Evolutionary conservation across 2,329 filamentous ascomycete species (phyloP).

Genomic region (Fusarium chuoi): DNA sequence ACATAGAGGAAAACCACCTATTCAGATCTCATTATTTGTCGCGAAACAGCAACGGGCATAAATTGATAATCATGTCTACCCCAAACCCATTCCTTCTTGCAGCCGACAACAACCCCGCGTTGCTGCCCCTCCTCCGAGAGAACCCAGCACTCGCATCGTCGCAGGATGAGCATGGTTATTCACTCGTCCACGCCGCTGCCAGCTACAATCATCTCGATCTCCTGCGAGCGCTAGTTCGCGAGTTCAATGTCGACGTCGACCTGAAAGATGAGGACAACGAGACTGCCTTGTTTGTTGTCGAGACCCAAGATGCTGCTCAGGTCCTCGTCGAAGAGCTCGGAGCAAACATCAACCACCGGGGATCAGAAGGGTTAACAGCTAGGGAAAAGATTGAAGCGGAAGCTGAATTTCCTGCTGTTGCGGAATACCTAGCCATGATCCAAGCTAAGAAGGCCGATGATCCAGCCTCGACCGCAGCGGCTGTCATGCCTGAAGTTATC

Average conservation of each 20-base stretch:
- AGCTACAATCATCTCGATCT: conserved; percentile 91
- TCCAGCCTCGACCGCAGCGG: conserved; percentile 45
- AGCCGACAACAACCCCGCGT: conserved; percentile 79
- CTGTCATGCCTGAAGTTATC: conserved; percentile 53
- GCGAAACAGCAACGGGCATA: neutral
- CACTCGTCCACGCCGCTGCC: conserved; percentile 88
- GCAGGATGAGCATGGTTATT: conserved; percentile 94
- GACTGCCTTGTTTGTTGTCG: conserved; percentile 93
- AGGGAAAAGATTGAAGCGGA: conserved; percentile 73
- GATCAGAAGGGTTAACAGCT: conserved; percentile 82
- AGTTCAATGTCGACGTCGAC: conserved; percentile 82
- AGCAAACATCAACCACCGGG: conserved; percentile 71
- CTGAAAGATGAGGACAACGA: conserved; percentile 91
- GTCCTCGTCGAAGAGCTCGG: conserved; percentile 85
- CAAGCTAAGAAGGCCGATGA: conserved; percentile 43
- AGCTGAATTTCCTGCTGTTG: conserved; percentile 39
- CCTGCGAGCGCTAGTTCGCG: conserved; percentile 77
- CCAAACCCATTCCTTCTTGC: conserved; percentile 78
- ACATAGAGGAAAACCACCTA: neutral
- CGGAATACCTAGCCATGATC: conserved; percentile 28
- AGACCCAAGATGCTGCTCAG: conserved; percentile 81
- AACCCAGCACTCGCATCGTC: conserved; percentile 79
- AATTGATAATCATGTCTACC: conserved; percentile 15
- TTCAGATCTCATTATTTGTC: neutral
- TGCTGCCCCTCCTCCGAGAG: conserved; percentile 78